phyloP scores from a whole-genome alignment of 148 eudicot genomes.

The Dianthus caryophyllus region DNA sequence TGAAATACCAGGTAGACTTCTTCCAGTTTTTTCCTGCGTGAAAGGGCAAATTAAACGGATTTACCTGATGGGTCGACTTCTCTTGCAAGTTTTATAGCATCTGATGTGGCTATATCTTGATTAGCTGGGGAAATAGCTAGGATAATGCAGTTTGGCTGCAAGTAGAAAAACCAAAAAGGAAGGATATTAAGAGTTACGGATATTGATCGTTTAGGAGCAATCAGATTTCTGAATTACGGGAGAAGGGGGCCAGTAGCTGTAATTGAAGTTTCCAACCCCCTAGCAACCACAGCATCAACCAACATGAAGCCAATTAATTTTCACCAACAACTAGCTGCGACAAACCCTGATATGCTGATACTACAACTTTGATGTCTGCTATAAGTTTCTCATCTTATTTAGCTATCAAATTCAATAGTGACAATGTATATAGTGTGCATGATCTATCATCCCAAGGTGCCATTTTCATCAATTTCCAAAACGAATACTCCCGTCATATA shows the following conservation, averaged over 20 bases:
- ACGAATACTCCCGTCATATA: too few relatives aligned
- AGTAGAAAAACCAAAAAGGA: conserved; percentile 19
- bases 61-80: conserved; percentile 98
- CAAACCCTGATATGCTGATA: too few relatives aligned
- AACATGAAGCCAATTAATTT: not conserved
- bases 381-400: not conserved
- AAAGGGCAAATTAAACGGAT: conserved; percentile 4
- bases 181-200: not conserved
- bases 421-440: not conserved
- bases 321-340: not conserved
- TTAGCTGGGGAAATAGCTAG: conserved; percentile 99
- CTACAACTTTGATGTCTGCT: not conserved
- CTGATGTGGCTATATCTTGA: conserved; percentile 99
- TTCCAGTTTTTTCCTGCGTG: not conserved
- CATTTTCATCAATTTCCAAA: not conserved
- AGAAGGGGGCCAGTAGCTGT: not conserved
- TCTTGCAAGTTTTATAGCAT: conserved; percentile 98
- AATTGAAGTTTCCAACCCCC: not conserved
- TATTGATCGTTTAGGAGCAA: not conserved
- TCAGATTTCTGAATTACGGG: not conserved
- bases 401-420: not conserved
- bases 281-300: not conserved
- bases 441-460: not conserved
- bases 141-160: conserved; percentile 93
- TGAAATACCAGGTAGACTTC: not conserved